A percentile compares a stretch with the other conserved stretches of the same genome.
Evolutionary conservation across 495 filamentous ascomycete genomes (phyloP).

Genomic region (Trypethelium eluteriae): DNA sequence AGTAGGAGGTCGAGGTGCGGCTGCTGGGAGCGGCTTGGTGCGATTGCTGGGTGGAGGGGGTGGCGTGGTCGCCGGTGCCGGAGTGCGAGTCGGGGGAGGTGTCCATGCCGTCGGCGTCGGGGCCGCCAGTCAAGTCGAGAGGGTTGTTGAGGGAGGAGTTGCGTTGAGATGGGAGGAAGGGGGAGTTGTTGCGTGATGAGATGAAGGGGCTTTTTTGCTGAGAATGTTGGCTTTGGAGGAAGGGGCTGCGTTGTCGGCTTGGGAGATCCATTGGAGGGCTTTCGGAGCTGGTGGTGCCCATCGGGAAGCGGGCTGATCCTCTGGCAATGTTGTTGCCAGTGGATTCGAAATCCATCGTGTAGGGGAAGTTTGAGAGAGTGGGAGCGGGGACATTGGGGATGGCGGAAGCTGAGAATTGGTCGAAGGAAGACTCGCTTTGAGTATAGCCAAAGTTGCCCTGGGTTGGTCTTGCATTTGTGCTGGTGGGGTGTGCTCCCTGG

Average conservation of each 20-base stretch:
- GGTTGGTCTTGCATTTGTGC: background rate
- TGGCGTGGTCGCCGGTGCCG: background rate
- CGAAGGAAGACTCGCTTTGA: background rate
- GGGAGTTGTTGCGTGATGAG: constrained; percentile 1
- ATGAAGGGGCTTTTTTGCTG: constrained; percentile 3
- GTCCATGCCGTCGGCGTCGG: constrained; percentile 5
- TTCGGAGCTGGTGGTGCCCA: background rate
- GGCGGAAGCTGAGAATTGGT: constrained; percentile 1
- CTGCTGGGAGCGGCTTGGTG: background rate
- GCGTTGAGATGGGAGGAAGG: background rate
- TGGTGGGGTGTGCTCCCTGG: background rate
- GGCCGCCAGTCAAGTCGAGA: background rate
- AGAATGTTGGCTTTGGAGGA: background rate
- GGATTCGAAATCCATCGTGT: constrained; percentile 6
- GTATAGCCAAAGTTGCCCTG: background rate
- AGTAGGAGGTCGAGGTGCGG: constrained; percentile 9
- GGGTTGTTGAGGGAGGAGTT: background rate
- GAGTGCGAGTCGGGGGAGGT: constrained; percentile 4
- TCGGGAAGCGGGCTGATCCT: background rate
- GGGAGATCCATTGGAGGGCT: background rate
- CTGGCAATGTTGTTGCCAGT: background rate
- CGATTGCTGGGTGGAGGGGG: constrained; percentile 1
- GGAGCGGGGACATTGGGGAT: background rate
- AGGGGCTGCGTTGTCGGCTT: constrained; percentile 4
- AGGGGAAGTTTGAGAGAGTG: background rate